Evolutionary conservation across 345 rosid species (phyloP), one percentile per base, ranked within the genome.

Genomic region (Populus nigra): DNA sequence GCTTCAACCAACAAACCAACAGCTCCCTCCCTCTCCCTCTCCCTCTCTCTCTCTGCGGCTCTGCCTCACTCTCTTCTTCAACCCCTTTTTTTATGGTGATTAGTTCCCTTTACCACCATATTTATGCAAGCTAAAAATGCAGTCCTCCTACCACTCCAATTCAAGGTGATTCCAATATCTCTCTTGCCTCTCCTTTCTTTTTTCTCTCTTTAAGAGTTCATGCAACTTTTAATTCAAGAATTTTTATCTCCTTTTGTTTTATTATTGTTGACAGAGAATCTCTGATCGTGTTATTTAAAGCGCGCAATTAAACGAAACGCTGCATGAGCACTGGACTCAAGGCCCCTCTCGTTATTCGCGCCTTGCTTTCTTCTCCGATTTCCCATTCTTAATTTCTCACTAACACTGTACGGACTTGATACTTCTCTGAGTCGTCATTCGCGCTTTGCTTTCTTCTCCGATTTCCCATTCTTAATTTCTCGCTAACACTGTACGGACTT

Each of bases 221-320:
- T 17, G 12, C 20, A 27, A 6, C 5, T 33, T 2, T 43, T 11
- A 6, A 12, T 47, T 47, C 50, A 15, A 47, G 50, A 35, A n/a
- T 20, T 13, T 9, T 67, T 8, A 5, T 22, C 33, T 31, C 10
- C 10, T 45, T 8, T 17, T 18, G 10, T 73, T 39, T 17, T 25
- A 18, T 73, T 39, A 45, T 61, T 75, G 69, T 75, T 61, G 66
- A 69, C 87, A 84, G 90, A 82, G 88, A 82, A 80, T 89, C 87
- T 82, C 81, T 79, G 83, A 71, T 79, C 59, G 53, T 29, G 78
- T 57, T 59, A 71, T 67, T 77, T 50, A 61, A 76, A 74, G 82
- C 47, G 2, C 29, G 79, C 68, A 78, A 35, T 65, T 77, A 68
- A 71, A 74, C 63, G 59, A 18, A 53, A 53, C 47, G 36, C 57